phyloP scores from a whole-genome alignment of 352 stramenopile genomes.

The Globisporangium abappressorium region DNA sequence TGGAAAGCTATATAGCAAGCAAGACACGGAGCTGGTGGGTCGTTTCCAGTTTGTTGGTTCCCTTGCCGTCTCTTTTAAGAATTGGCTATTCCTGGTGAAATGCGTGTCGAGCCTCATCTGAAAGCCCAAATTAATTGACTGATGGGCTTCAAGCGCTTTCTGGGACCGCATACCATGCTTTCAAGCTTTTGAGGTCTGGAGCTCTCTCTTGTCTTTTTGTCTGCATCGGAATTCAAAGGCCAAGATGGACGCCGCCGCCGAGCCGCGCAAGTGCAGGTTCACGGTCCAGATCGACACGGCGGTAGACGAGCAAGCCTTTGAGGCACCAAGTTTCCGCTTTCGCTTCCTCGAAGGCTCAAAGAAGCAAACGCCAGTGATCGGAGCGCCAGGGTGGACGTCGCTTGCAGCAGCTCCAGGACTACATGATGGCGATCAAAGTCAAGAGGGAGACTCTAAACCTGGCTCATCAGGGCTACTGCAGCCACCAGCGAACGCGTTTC shows the following conservation, averaged over 20 bases:
- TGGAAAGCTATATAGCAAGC: background rate
- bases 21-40: background rate
- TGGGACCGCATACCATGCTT: background rate
- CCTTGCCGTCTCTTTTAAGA: background rate
- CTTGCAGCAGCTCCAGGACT: conserved; percentile 1
- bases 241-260: conserved; percentile 6
- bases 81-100: background rate
- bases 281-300: conserved; percentile 57
- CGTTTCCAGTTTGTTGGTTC: background rate
- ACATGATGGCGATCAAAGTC: too few species aligned
- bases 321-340: conserved; percentile 61
- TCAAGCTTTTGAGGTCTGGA: background rate
- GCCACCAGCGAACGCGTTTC: conserved; percentile 19
- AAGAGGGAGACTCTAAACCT: background rate
- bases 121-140: background rate
- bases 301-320: conserved; percentile 36
- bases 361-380: conserved; percentile 45
- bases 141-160: background rate
- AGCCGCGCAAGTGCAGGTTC: conserved; percentile 51
- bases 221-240: background rate
- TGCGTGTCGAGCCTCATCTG: background rate
- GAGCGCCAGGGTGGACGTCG: conserved; percentile 30
- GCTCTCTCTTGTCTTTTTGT: too few species aligned
- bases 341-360: conserved; percentile 65
- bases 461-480: background rate